Conservation (phyloP, 176 grass and related monocot species). For the Cymbopogon citratus region DNA sequence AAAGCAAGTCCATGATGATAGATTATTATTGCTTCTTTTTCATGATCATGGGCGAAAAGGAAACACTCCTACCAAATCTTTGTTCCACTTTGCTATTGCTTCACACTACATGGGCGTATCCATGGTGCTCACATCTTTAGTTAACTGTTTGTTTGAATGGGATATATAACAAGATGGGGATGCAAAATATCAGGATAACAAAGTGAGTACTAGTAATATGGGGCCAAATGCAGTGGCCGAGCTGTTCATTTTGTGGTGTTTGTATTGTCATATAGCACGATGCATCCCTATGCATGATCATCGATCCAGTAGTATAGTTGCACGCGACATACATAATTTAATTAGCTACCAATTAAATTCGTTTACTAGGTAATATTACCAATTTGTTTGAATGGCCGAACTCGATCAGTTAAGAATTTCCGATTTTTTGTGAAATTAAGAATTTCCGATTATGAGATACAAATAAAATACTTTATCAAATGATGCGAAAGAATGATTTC, state of each 20-base stretch:
- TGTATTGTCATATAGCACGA: no score
- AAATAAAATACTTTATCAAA: background rate
- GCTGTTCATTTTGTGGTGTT: background rate
- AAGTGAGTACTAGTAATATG: background rate
- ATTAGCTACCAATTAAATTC: background rate
- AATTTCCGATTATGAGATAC: background rate
- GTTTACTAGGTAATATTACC: background rate
- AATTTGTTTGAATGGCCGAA: background rate
- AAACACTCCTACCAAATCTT: slow-evolving; percentile 23
- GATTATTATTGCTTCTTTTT: background rate
- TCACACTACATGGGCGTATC: slow-evolving; percentile 14
- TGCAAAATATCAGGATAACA: background rate
- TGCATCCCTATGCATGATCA: no score
- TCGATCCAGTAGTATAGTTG: no score
- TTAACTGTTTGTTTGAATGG: slow-evolving; percentile 8
- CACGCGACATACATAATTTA: no score
- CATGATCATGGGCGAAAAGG: background rate
- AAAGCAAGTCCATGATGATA: background rate
- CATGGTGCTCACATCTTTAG: slow-evolving; percentile 27
- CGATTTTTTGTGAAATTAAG: no score
- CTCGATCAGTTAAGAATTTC: background rate
- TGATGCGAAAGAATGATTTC: background rate
- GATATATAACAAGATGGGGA: background rate
- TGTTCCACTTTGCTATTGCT: slow-evolving; percentile 33
- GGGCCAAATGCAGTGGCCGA: background rate